phyloP scores from a whole-genome alignment of 176 grass and related monocot species.

The Olyra latifolia region DNA sequence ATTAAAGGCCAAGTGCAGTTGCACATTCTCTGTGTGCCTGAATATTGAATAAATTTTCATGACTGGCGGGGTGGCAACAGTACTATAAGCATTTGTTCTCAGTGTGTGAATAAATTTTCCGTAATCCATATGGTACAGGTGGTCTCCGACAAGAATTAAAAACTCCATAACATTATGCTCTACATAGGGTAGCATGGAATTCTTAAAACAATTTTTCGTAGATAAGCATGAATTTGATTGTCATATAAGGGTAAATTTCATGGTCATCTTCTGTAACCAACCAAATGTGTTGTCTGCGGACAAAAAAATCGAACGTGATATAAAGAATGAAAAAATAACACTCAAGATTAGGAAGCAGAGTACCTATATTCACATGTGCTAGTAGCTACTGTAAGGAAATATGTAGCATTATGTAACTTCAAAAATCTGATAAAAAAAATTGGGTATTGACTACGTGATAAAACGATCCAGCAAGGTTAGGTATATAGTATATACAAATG shows the following conservation, averaged over 20 bases:
- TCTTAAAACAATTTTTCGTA: neutral
- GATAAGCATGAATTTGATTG: conserved; percentile 1
- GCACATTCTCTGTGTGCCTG: too few species aligned
- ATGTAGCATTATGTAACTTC: neutral
- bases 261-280: neutral
- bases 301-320: neutral
- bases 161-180: conserved; percentile 96
- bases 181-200: conserved; percentile 17
- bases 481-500: neutral
- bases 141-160: conserved; percentile 87
- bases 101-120: conserved; percentile 96
- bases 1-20: conserved; percentile 92
- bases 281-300: neutral
- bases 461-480: neutral
- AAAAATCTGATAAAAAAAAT: neutral
- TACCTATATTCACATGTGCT: neutral
- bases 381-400: neutral
- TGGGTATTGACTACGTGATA: neutral
- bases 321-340: neutral
- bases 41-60: too few species aligned
- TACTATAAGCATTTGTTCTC: conserved; percentile 93
- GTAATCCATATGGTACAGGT: conserved; percentile 96
- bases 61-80: conserved; percentile 80
- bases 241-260: neutral
- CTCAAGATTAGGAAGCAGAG: neutral